A percentile compares a stretch with the other conserved stretches of the same genome.
phyloP scores from a whole-genome alignment of 208 protist species.

The Trypanosoma conorhini region DNA sequence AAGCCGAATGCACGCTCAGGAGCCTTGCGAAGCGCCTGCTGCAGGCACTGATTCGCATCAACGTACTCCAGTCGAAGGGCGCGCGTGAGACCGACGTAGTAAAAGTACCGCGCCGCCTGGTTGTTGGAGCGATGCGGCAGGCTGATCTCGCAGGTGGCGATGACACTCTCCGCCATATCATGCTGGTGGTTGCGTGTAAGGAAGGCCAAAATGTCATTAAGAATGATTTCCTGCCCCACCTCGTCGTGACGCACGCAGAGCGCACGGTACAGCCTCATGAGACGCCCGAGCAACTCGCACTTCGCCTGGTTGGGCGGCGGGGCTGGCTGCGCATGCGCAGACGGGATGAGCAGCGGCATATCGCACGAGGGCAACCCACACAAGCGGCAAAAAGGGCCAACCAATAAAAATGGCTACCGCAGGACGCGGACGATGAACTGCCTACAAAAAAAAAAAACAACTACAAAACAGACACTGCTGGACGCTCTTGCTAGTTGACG shows the following conservation, averaged over 20 bases:
- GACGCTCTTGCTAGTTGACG: conserved; percentile 14
- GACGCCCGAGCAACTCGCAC: conserved; percentile 46
- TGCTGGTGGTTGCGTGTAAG: conserved; percentile 71
- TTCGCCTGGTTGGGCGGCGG: conserved; percentile 18
- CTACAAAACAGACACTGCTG: conserved; percentile 4
- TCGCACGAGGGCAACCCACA: not conserved
- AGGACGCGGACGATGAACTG: not conserved
- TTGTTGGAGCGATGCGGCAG: conserved; percentile 86
- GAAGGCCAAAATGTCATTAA: conserved; percentile 88
- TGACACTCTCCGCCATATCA: conserved; percentile 85
- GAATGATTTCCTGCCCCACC: conserved; percentile 79
- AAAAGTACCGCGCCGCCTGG: conserved; percentile 96
- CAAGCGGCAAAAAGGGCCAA: not conserved
- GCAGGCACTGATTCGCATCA: conserved; percentile 92
- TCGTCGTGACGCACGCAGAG: conserved; percentile 89
- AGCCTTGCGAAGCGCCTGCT: conserved; percentile 96
- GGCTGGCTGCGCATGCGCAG: not conserved
- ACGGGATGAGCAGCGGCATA: conserved; percentile 31
- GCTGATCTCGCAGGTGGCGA: conserved; percentile 81
- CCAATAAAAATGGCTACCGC: not conserved
- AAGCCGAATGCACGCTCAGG: conserved; percentile 96
- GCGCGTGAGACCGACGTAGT: conserved; percentile 96
- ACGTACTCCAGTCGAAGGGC: conserved; percentile 97
- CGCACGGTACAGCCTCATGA: conserved; percentile 84
- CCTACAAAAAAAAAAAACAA: not conserved